Conservation (phyloP, 2,329 filamentous ascomycete genomes). For the Fusarium sp. region DNA sequence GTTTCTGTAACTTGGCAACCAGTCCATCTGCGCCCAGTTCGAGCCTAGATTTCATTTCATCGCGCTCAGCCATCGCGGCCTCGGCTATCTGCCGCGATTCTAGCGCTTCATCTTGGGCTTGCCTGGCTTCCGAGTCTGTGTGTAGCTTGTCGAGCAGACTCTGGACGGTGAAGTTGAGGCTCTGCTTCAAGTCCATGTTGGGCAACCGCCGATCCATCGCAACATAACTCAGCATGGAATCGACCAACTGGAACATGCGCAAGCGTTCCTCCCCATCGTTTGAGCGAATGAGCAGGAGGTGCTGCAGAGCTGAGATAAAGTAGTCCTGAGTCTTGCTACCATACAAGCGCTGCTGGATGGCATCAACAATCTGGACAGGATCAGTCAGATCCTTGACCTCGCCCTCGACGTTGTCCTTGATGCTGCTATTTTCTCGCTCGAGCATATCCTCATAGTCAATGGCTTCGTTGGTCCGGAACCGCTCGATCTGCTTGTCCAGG, state of each 20-base stretch:
- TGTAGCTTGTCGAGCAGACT: conserved; percentile 95
- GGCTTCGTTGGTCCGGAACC: conserved; percentile 92
- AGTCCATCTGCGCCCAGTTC: conserved; percentile 94
- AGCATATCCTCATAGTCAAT: conserved; percentile 99
- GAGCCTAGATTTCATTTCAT: conserved; percentile 91
- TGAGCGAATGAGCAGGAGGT: conserved; percentile 92
- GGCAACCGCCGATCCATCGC: conserved; percentile 97
- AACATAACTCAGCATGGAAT: conserved; percentile 99
- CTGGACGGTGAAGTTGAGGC: conserved; percentile 97
- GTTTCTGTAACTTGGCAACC: conserved; percentile 92
- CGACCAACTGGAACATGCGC: conserved; percentile 97
- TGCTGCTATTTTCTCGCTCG: conserved; percentile 90
- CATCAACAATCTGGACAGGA: conserved; percentile 92
- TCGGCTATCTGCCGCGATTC: conserved; percentile 95
- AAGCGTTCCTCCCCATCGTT: conserved; percentile 93
- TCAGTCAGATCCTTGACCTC: conserved; percentile 95
- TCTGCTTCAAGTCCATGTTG: conserved; percentile 98
- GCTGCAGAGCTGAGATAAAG: conserved; percentile 95
- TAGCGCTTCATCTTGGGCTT: conserved; percentile 91
- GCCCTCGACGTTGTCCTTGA: conserved; percentile 88
- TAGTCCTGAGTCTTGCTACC: conserved; percentile 93
- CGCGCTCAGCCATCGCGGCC: conserved; percentile 94
- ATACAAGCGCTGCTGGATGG: conserved; percentile 87
- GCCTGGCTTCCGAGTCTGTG: conserved; percentile 94
- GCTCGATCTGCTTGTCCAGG: conserved; percentile 98